Evolutionary conservation across 1,139 yeast genomes (phyloP).

Genomic region (Geotrichum fermentans): DNA sequence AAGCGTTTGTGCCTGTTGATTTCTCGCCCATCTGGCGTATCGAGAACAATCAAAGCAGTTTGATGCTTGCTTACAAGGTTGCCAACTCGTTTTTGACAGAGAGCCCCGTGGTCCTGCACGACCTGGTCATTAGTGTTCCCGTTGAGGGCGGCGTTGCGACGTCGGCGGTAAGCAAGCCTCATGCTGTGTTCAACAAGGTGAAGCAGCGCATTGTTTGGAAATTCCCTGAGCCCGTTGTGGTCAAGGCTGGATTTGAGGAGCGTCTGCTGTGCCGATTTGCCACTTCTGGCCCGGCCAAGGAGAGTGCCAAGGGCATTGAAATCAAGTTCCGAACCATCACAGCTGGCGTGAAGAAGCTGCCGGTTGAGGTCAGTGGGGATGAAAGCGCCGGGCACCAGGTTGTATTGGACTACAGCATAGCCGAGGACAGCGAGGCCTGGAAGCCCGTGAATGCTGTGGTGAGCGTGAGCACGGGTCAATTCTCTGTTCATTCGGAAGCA

Average conservation of each 20-base stretch:
- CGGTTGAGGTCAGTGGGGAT: conserved; percentile 10
- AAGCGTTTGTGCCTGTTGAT: conserved; percentile 52
- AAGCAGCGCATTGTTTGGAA: conserved; percentile 85
- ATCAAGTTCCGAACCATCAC: conserved; percentile 27
- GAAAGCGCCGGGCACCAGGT: conserved; percentile 12
- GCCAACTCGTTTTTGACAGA: conserved; percentile 46
- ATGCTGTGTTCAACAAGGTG: conserved; percentile 82
- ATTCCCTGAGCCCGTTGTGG: conserved; percentile 47
- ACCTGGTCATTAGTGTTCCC: conserved; percentile 62
- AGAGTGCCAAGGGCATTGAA: conserved; percentile 33
- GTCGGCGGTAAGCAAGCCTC: conserved; percentile 83
- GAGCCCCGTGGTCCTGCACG: conserved; percentile 44
- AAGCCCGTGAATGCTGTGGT: conserved; percentile 22
- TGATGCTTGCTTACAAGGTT: conserved; percentile 66
- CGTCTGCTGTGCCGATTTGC: conserved; percentile 39
- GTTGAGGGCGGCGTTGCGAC: conserved; percentile 46
- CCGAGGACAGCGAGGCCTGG: conserved; percentile 16
- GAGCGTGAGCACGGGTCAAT: conserved; percentile 24
- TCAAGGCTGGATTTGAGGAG: conserved; percentile 65
- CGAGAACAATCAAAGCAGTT: conserved; percentile 77
- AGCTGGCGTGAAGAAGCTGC: neutral
- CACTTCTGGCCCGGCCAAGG: conserved; percentile 35
- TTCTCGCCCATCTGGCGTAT: conserved; percentile 85
- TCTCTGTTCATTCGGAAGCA: conserved; percentile 26
- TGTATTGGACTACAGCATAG: conserved; percentile 4